Base-by-base conservation (phyloP, 225 moss, liverwort and hornwort species). In the Takakia lepidozioides region DNA sequence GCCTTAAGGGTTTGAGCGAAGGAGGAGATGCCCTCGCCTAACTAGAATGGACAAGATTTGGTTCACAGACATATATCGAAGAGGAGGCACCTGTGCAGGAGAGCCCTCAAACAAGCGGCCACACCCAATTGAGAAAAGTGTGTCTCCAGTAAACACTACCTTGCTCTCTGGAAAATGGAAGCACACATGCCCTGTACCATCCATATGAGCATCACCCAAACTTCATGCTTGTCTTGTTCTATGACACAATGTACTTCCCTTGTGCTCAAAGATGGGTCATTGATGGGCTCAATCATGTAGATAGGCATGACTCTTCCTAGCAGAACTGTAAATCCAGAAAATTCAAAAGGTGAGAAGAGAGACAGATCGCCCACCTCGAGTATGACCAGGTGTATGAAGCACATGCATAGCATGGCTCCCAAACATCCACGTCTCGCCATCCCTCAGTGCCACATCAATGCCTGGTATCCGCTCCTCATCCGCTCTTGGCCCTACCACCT, bases 21-120 rank as follows among this genome's bases (percentile, higher is more conserved):
- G n/a, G n/a, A n/a, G n/a, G n/a, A n/a, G n/a, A n/a, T n/a, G n/a
- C n/a, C n/a, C n/a, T n/a, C n/a, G n/a, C n/a, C n/a, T n/a, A n/a
- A n/a, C n/a, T n/a, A n/a, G n/a, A n/a, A n/a, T n/a, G n/a, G n/a
- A n/a, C n/a, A n/a, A n/a, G n/a, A n/a, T n/a, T n/a, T n/a, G n/a
- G n/a, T n/a, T n/a, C n/a, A n/a, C n/a, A n/a, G n/a, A n/a, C n/a
- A n/a, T n/a, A n/a, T n/a, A n/a, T n/a, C n/a, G n/a, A n/a, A n/a
- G n/a, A n/a, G n/a, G n/a, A n/a, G n/a, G n/a, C n/a, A 93, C 93
- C 89, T 95, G 89, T 41, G 86, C 93, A 63, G 89, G 76, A 49
- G 93, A 79, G 37, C 93, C 93, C 67, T 95, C 93, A 50, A 95
- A 95, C 22, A 95, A 63, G 40, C 84, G 78, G 57, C 93, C 93